Percentiles rank a stretch among this genome's conserved stretches.
Conservation (phyloP, 2,329 filamentous ascomycete species). For the Aspergillus sergii region DNA sequence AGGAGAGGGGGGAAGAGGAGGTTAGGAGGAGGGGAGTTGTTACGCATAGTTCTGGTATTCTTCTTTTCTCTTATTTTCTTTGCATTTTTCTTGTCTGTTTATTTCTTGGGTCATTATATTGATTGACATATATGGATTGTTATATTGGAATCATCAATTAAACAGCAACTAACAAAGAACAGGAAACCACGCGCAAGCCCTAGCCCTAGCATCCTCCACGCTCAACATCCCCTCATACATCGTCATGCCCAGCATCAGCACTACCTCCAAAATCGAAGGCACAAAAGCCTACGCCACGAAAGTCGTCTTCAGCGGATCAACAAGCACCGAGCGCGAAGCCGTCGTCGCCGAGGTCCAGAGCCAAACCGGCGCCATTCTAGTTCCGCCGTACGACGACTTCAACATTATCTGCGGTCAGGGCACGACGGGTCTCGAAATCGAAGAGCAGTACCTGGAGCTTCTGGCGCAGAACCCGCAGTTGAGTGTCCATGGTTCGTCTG, state of each 20-base stretch:
- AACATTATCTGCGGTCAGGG: slow-evolving; percentile 92
- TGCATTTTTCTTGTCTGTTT: not conserved
- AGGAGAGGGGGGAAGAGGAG: slow-evolving; percentile 63
- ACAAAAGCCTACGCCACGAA: slow-evolving; percentile 76
- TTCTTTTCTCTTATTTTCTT: not conserved
- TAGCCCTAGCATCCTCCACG: slow-evolving; percentile 78
- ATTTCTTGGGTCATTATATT: not conserved
- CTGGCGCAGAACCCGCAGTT: slow-evolving; percentile 41
- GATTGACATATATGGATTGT: not conserved
- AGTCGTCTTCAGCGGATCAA: slow-evolving; percentile 81
- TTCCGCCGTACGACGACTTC: slow-evolving; percentile 91
- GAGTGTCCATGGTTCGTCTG: slow-evolving; percentile 23
- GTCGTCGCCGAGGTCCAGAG: slow-evolving; percentile 69
- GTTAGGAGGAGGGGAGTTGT: slow-evolving; percentile 71
- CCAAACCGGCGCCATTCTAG: slow-evolving; percentile 73
- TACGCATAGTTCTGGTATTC: slow-evolving; percentile 82
- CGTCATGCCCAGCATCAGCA: slow-evolving; percentile 87
- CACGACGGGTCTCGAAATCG: slow-evolving; percentile 82
- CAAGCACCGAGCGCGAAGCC: slow-evolving; percentile 77
- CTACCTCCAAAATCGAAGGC: slow-evolving; percentile 82
- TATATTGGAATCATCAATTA: not conserved
- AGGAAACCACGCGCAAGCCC: slow-evolving; percentile 95
- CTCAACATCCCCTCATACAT: slow-evolving; percentile 79
- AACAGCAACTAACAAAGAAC: not conserved
- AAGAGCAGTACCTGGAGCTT: slow-evolving; percentile 67